A percentile compares a stretch with the other conserved stretches of the same genome.
phyloP scores from a whole-genome alignment of 371 early-diverging fungal species.

The Mucor mucedo region DNA sequence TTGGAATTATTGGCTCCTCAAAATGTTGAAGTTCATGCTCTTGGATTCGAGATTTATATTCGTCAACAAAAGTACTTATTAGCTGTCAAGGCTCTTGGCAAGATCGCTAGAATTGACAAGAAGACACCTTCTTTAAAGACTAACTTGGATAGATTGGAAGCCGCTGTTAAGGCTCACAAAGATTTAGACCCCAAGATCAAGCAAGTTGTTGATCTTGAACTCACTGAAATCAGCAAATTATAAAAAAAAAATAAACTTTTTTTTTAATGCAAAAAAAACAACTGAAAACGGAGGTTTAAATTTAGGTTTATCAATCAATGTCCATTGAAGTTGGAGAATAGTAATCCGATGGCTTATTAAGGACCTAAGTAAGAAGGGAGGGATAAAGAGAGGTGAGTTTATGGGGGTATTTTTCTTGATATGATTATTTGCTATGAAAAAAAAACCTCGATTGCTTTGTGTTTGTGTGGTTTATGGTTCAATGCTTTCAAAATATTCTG shows the following conservation, averaged over 20 bases:
- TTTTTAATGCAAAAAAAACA: not conserved
- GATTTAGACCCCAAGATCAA: constrained; percentile 32
- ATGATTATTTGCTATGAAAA: not conserved
- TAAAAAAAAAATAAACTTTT: not conserved
- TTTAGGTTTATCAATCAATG: constrained; percentile 9
- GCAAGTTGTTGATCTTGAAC: constrained; percentile 30
- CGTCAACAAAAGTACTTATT: constrained; percentile 81
- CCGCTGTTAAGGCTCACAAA: constrained; percentile 39
- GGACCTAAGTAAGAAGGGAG: not conserved
- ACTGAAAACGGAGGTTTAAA: too few relatives aligned
- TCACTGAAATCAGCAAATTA: constrained; percentile 20
- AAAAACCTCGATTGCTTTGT: constrained; percentile 9
- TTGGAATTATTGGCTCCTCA: constrained; percentile 64
- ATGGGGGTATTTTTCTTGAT: too few relatives aligned
- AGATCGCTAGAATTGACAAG: constrained; percentile 58
- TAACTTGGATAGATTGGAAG: constrained; percentile 60
- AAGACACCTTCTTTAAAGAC: constrained; percentile 54
- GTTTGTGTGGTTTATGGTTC: not conserved
- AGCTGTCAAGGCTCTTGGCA: constrained; percentile 71
- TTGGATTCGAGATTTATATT: constrained; percentile 79
- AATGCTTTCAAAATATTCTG: constrained; percentile 5
- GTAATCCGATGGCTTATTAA: constrained; percentile 11
- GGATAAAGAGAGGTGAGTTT: not conserved
- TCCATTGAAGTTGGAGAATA: constrained; percentile 19
- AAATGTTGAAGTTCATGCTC: constrained; percentile 66